Percentiles rank a stretch among this genome's conserved stretches.
Evolutionary conservation across 108 stramenopile genomes (phyloP).

Genomic region (Cylindrotheca closterium): DNA sequence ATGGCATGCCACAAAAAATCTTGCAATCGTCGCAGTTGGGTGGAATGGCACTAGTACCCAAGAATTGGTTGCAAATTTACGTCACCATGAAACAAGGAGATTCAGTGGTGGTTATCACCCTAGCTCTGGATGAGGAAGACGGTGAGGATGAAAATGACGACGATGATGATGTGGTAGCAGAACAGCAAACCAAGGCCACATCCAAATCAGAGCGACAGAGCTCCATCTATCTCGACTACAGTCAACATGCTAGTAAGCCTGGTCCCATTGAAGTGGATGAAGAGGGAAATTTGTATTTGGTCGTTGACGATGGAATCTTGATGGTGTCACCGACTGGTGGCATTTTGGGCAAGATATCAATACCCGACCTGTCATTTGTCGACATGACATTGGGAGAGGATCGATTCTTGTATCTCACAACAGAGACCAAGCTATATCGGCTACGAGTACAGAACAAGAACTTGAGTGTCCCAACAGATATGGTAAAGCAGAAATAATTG

Average conservation of each 20-base stretch:
- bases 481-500: constrained; percentile 17
- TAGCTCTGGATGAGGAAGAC: constrained; percentile 36
- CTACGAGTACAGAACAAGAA: constrained; percentile 44
- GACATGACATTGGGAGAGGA: constrained; percentile 65
- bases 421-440: constrained; percentile 37
- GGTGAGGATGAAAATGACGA: too few species aligned
- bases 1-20: constrained; percentile 6
- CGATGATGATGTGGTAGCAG: constrained; percentile 14
- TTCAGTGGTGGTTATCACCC: constrained; percentile 1
- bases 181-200: background rate
- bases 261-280: constrained; percentile 52
- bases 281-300: constrained; percentile 48
- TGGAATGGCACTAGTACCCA: constrained; percentile 50
- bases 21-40: constrained; percentile 32
- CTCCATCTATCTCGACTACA: constrained; percentile 14
- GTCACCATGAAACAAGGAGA: constrained; percentile 16
- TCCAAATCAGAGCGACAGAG: background rate
- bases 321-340: constrained; percentile 14
- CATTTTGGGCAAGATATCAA: constrained; percentile 8
- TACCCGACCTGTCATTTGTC: constrained; percentile 11
- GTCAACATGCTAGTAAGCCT: constrained; percentile 15
- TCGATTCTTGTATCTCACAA: constrained; percentile 62
- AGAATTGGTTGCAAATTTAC: constrained; percentile 30
- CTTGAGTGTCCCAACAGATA: constrained; percentile 37
- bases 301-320: constrained; percentile 34